phyloP scores from a whole-genome alignment of 2,329 filamentous ascomycete genomes.

The Aspergillus sp. region DNA sequence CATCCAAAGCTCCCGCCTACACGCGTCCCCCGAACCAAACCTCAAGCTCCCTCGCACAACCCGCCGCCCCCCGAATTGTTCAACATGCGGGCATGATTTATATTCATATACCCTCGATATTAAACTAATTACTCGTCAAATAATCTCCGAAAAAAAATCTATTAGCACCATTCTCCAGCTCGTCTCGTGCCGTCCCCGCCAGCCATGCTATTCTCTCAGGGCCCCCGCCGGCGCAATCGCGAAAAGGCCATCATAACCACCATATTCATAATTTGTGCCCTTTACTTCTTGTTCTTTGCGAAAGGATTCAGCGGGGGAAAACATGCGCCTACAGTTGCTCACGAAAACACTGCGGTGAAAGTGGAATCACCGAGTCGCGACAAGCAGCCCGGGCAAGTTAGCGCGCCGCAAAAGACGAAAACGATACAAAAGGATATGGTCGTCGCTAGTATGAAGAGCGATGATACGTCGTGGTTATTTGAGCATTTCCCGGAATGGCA shows the following conservation, averaged over 20 bases:
- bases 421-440: conserved; percentile 27
- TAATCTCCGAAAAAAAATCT: too few species aligned
- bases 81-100: neutral
- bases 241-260: conserved; percentile 30
- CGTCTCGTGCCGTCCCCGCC: neutral
- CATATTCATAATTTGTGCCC: conserved; percentile 26
- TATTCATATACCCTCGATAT: neutral
- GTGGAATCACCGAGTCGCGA: neutral
- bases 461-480: conserved; percentile 37
- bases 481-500: conserved; percentile 43
- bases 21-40: too few species aligned
- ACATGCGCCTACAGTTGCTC: too few species aligned
- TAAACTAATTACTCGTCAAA: too few species aligned
- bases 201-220: conserved; percentile 29
- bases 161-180: too few species aligned
- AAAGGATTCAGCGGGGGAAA: conserved; percentile 11
- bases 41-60: too few species aligned
- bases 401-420: neutral
- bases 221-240: conserved; percentile 29
- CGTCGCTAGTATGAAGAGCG: conserved; percentile 35
- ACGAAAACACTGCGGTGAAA: neutral
- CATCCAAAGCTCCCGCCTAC: too few species aligned
- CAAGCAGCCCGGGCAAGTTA: neutral
- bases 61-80: too few species aligned
- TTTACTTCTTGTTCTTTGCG: conserved; percentile 30